These are phyloP conservation scores for Phycomyces nitens DNA, from an alignment of 192 early-diverging fungal genomes.

Conservation along the genomic window DNA sequence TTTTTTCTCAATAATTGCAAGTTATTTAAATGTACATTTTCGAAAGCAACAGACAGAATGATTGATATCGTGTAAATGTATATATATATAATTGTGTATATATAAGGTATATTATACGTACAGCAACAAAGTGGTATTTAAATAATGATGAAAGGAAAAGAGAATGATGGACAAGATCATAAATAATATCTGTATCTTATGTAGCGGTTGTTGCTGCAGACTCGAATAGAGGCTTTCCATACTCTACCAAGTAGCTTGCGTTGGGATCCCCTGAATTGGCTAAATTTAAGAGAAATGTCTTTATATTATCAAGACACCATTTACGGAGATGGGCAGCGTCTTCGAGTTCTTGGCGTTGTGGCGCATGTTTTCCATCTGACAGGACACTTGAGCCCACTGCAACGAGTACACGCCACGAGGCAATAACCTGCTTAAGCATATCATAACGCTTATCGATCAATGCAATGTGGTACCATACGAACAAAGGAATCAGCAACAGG, in stretches of 20 bases:
- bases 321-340: constrained; percentile 14
- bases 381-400: constrained; percentile 11
- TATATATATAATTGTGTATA: no score
- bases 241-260: constrained; percentile 16
- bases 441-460: constrained; percentile 38
- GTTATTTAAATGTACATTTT: no score
- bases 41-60: no score
- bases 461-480: constrained; percentile 44
- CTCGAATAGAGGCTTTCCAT: constrained; percentile 5
- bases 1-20: no score
- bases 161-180: background rate
- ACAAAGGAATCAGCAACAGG: constrained; percentile 31
- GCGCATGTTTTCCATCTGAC: no score
- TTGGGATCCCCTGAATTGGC: constrained; percentile 11
- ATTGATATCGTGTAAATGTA: no score
- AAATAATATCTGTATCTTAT: background rate
- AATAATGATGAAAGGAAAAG: background rate
- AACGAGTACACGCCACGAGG: constrained; percentile 34
- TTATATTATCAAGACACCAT: constrained; percentile 17
- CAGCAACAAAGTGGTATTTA: background rate
- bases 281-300: constrained; percentile 2
- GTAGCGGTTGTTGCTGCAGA: background rate
- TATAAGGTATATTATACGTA: background rate
- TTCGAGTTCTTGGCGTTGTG: constrained; percentile 18
- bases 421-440: constrained; percentile 30